Conservation (phyloP, 1,139 yeast genomes). For the Magnusiomyces magnusii region DNA sequence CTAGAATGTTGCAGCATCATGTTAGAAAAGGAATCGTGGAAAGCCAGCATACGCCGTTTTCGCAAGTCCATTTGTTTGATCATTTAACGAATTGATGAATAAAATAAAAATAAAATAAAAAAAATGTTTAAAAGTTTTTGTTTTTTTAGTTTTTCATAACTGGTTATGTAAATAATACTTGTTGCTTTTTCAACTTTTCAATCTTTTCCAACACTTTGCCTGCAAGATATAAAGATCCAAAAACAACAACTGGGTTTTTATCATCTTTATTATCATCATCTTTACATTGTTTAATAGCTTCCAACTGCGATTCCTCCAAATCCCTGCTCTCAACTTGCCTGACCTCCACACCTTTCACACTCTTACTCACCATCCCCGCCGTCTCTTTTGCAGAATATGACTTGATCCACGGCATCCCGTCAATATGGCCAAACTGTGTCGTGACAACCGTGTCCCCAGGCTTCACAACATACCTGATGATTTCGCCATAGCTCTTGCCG, state of each 20-base stretch:
- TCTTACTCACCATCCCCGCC: conserved; percentile 17
- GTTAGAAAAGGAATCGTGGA: conserved; percentile 8
- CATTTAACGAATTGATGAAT: conserved; percentile 36
- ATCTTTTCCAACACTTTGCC: conserved; percentile 36
- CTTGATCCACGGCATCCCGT: conserved; percentile 89
- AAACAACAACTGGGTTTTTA: neutral
- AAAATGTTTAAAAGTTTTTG: neutral
- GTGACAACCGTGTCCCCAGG: conserved; percentile 51
- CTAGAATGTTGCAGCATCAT: conserved; percentile 4
- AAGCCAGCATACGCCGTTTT: neutral
- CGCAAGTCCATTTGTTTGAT: conserved; percentile 7
- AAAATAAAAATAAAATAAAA: neutral
- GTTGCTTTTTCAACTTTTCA: conserved; percentile 24
- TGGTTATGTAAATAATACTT: neutral
- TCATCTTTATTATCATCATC: neutral
- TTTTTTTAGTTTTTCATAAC: neutral
- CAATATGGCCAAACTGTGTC: conserved; percentile 60
- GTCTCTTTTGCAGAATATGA: conserved; percentile 41
- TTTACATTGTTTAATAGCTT: neutral
- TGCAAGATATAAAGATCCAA: conserved; percentile 1
- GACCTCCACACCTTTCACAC: conserved; percentile 15
- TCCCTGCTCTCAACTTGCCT: neutral
- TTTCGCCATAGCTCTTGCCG: conserved; percentile 53
- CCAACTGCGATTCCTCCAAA: neutral
- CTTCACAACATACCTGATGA: conserved; percentile 46